Percentiles rank a stretch among this genome's conserved stretches.
Conservation (phyloP, 805 yeast species). For the Metschnikowia continentalis region DNA sequence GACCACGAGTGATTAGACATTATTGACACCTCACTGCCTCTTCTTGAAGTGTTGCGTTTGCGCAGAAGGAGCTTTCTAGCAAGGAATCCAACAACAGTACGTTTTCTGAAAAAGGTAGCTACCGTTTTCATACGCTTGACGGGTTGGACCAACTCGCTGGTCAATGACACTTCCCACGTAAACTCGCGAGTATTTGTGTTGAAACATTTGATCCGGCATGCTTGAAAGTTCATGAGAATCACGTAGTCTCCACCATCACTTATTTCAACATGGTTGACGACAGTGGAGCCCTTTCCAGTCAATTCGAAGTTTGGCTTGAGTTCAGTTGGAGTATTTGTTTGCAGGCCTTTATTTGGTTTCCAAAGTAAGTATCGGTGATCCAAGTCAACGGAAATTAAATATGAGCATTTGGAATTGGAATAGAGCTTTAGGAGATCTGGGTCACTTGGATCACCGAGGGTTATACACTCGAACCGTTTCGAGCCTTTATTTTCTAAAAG, state of each 20-base stretch:
- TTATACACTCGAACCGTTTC: constrained; percentile 29
- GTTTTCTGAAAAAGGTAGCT: constrained; percentile 58
- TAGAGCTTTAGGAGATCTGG: constrained; percentile 59
- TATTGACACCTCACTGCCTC: constrained; percentile 29
- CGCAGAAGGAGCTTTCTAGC: constrained; percentile 28
- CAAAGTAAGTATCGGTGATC: constrained; percentile 71
- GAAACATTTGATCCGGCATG: constrained; percentile 56
- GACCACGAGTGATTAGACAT: constrained; percentile 22
- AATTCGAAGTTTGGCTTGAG: constrained; percentile 24
- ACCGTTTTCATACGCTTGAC: constrained; percentile 35
- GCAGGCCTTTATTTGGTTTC: constrained; percentile 46
- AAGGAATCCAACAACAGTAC: constrained; percentile 46
- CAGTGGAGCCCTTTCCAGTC: neutral
- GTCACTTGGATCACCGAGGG: constrained; percentile 43
- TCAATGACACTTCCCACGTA: constrained; percentile 50
- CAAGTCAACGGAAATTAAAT: constrained; percentile 66
- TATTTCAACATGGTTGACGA: constrained; percentile 49
- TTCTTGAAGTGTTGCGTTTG: constrained; percentile 24
- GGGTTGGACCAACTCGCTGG: constrained; percentile 27
- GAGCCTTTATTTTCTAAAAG: constrained; percentile 14
- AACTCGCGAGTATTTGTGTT: constrained; percentile 52
- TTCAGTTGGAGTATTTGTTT: neutral
- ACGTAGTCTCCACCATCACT: constrained; percentile 58
- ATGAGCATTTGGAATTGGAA: constrained; percentile 57
- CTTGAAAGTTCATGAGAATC: constrained; percentile 48